A percentile compares a stretch with the other conserved stretches of the same genome.
These are phyloP conservation scores for Stephanodiscus triporus DNA, from an alignment of 108 stramenopile genomes.

Conservation along the genomic window DNA sequence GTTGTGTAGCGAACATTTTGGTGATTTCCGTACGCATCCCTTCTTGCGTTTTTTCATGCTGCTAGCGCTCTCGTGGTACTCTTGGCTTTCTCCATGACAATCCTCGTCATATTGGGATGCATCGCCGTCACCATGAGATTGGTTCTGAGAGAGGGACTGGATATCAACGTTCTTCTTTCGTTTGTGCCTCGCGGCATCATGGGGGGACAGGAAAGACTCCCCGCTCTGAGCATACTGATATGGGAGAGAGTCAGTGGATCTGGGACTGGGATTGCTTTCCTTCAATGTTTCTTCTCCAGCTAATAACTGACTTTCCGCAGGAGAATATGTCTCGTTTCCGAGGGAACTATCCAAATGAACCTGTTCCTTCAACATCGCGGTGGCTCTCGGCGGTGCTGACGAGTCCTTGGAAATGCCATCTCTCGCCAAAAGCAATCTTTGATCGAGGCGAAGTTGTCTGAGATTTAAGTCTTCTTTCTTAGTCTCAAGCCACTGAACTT, in stretches of 20 bases:
- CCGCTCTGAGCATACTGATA: neutral
- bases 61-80: neutral
- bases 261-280: neutral
- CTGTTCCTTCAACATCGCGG: neutral
- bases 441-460: constrained; percentile 15
- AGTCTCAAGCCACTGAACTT: constrained; percentile 15
- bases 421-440: constrained; percentile 9
- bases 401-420: neutral
- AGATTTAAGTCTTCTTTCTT: constrained; percentile 18
- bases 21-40: constrained; percentile 3
- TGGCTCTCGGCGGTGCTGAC: too few species aligned
- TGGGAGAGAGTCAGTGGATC: neutral
- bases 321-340: neutral
- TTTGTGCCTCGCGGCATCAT: neutral
- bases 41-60: constrained; percentile 10
- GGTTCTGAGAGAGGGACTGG: constrained; percentile 1
- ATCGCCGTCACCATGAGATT: neutral
- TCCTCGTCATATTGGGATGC: neutral
- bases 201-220: neutral
- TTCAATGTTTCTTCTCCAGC: neutral
- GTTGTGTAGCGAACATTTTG: constrained; percentile 9
- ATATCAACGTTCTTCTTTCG: neutral
- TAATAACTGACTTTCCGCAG: neutral
- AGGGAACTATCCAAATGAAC: neutral
- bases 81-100: constrained; percentile 4